These are phyloP conservation scores for Pachyrhizus erosus DNA, from an alignment of 306 rosid genomes.

Conservation along the genomic window DNA sequence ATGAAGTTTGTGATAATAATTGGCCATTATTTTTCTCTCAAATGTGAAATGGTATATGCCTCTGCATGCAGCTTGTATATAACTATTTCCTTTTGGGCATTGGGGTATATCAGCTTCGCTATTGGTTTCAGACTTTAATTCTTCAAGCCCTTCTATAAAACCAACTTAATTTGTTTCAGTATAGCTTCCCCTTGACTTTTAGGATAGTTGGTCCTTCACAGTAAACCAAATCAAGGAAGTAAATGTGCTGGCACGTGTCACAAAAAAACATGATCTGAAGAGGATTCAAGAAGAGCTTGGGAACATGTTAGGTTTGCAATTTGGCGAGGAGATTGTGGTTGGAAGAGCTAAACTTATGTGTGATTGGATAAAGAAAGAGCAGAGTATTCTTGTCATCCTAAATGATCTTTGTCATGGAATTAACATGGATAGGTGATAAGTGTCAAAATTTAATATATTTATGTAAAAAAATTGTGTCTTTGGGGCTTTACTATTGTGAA, in stretches of 20 bases:
- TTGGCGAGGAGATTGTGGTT: neutral
- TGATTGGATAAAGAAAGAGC: slow-evolving; percentile 5
- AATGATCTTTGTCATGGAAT: no score
- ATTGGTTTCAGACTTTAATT: neutral
- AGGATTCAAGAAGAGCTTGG: slow-evolving; percentile 12
- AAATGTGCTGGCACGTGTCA: neutral
- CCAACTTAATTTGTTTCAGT: neutral
- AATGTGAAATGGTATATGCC: neutral
- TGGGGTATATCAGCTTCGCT: neutral
- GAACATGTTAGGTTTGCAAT: neutral
- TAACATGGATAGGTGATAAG: no score
- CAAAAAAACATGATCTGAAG: neutral
- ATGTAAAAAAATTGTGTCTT: no score
- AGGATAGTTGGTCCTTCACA: neutral
- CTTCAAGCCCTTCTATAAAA: neutral
- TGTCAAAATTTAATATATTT: no score
- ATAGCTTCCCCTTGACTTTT: neutral
- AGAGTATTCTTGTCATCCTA: neutral
- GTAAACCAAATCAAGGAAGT: slow-evolving; percentile 10
- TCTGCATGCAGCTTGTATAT: neutral
- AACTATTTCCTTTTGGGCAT: neutral
- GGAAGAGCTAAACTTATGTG: neutral
- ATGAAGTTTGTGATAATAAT: neutral
- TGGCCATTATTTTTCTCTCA: neutral
- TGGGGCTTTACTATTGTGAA: no score